Evolutionary conservation across 75 land plant species (phyloP), one percentile per base, ranked within the genome.

Genomic region (Chamaecyparis obtusa): DNA sequence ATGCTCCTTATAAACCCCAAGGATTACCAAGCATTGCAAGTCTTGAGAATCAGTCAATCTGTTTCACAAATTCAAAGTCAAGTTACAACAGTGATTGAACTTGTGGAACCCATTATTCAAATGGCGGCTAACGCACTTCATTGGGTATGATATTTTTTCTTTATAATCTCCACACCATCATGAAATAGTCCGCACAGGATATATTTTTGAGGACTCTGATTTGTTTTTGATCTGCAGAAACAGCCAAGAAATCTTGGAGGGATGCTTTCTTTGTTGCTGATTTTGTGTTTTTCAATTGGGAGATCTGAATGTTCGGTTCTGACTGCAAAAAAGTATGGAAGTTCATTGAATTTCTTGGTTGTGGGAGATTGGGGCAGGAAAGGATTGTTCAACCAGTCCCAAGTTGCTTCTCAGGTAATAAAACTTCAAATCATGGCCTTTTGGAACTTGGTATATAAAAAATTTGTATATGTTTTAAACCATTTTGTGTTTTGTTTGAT

Each of bases 281-380:
- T 64, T 24, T 64, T 64, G 30, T 64, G 69, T 8, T 24, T 64
- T 24, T 24, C 69, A 5, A 27, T 64, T 24, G 69, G n/a, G n/a
- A 39, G 81, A 78, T 39, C 43, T 35, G 8, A 39, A 17, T 36
- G 41, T 14, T 49, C 49, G 3, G 17, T 49, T 49, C 17, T 32
- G 15, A 24, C 84, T 0, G 51, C 56, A 49, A 83, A 78, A 2
- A 78, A 83, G 56, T 3, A 11, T 30, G 84, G 84, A 1, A 15
- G 1, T 46, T 83, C 84, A 41, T 51, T 86, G 14, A 86, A 75
- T 48, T 56, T 87, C 15, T 35, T 87, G 14, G 92, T 86, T 9
- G 86, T 91, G 37, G 92, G 92, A 16, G 92, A 91, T 75, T 91
- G 92, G 92, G 92, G 92, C 9, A 84, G 92, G 44, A 79, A 90